Evolutionary conservation across 352 stramenopile genomes (phyloP).

Genomic region (Blastocystis sp.): DNA sequence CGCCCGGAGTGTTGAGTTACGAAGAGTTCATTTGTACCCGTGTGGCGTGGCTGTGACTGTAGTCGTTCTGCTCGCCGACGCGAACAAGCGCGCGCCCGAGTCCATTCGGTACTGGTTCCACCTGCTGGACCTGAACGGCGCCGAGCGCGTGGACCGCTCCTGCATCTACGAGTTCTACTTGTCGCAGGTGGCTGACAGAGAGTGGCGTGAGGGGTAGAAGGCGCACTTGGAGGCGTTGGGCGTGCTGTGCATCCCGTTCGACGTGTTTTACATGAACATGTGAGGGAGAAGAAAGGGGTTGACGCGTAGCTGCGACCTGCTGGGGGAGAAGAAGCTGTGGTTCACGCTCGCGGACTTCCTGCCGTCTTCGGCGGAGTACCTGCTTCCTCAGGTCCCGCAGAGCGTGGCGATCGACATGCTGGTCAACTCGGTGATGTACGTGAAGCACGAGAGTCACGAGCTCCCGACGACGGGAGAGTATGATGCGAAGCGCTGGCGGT

Average conservation of each 20-base stretch:
- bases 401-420: conserved; percentile 37
- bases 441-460: conserved; percentile 45
- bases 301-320: conserved; percentile 43
- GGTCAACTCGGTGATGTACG: conserved; percentile 42
- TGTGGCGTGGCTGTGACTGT: background rate
- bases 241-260: background rate
- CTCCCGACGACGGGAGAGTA: background rate
- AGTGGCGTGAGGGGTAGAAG: background rate
- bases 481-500: background rate
- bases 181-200: background rate
- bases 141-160: background rate
- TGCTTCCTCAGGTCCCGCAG: conserved; percentile 1
- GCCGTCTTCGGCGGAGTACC: background rate
- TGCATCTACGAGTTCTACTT: conserved; percentile 20
- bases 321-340: background rate
- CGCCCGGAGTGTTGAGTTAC: background rate
- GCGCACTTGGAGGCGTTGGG: conserved; percentile 28
- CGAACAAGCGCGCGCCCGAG: conserved; percentile 32
- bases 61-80: conserved; percentile 31
- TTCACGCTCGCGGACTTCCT: conserved; percentile 52
- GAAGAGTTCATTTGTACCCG: conserved; percentile 50
- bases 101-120: conserved; percentile 57
- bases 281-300: background rate
- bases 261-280: conserved; percentile 8
- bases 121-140: conserved; percentile 23